Conservation (phyloP, 352 stramenopile genomes). For the Elongisporangium anandrum region DNA sequence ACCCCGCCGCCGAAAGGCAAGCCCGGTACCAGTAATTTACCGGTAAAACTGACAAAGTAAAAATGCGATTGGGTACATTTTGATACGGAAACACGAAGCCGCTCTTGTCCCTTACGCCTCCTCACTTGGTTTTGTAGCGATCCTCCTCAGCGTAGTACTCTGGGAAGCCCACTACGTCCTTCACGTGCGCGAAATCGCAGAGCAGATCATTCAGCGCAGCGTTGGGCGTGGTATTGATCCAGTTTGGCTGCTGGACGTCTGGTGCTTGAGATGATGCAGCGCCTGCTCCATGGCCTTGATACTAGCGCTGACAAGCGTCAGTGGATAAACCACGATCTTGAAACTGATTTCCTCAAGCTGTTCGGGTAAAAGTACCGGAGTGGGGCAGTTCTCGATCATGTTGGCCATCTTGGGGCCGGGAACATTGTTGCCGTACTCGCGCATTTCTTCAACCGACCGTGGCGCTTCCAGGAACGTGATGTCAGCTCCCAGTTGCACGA, state of each 20-base stretch:
- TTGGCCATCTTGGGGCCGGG: slow-evolving; percentile 92
- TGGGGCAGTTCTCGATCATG: slow-evolving; percentile 93
- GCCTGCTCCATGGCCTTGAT: slow-evolving; percentile 92
- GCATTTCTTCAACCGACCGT: slow-evolving; percentile 89
- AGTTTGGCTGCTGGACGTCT: slow-evolving; percentile 7
- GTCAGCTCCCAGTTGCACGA: slow-evolving; percentile 88
- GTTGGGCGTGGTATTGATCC: slow-evolving; percentile 29
- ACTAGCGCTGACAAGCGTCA: slow-evolving; percentile 91
- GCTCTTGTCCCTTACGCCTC: too few relatives aligned
- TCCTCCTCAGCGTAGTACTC: slow-evolving; percentile 88
- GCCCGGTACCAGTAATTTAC: too few relatives aligned
- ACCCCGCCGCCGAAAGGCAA: too few relatives aligned
- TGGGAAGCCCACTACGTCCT: slow-evolving; percentile 92
- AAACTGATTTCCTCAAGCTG: slow-evolving; percentile 91
- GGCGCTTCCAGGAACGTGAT: slow-evolving; percentile 96
- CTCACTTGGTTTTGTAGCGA: slow-evolving; percentile 31
- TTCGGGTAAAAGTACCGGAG: slow-evolving; percentile 82
- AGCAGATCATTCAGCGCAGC: slow-evolving; percentile 79
- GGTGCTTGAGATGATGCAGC: slow-evolving; percentile 77
- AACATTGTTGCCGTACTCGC: slow-evolving; percentile 87
- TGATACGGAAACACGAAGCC: too few relatives aligned
- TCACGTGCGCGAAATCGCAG: slow-evolving; percentile 86
- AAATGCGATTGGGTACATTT: too few relatives aligned
- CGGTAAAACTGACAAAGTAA: too few relatives aligned
- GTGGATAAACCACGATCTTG: slow-evolving; percentile 91